Evolutionary conservation across 768 basidiomycete genomes (phyloP).

Genomic region (Polyporus arcularius): DNA sequence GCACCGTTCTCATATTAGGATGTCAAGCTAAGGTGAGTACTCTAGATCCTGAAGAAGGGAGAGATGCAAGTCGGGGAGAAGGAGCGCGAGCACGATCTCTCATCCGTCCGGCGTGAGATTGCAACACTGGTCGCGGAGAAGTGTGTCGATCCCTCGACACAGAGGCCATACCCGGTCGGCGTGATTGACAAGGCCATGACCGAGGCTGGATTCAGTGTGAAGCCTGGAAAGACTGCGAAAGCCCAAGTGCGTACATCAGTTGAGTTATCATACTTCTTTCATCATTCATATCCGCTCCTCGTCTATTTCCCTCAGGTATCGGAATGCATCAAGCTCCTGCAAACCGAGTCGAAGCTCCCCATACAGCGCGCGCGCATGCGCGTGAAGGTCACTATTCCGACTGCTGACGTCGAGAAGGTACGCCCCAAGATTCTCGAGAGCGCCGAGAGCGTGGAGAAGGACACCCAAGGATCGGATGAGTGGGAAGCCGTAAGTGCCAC

Average conservation of each 20-base stretch:
- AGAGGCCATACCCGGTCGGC: constrained; percentile 87
- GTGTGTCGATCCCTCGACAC: constrained; percentile 90
- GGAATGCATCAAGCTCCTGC: constrained; percentile 83
- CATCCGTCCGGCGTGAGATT: constrained; percentile 83
- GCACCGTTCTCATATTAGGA: background rate
- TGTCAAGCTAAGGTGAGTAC: background rate
- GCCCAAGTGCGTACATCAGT: constrained; percentile 63
- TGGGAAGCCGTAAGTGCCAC: constrained; percentile 80
- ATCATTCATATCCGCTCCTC: no score
- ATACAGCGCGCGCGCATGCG: constrained; percentile 95
- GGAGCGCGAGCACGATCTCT: constrained; percentile 89
- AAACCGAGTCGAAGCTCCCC: constrained; percentile 81
- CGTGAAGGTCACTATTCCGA: constrained; percentile 77
- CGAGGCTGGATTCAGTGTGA: constrained; percentile 91
- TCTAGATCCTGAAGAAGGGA: constrained; percentile 90
- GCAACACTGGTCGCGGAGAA: constrained; percentile 94
- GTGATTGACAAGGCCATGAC: constrained; percentile 99
- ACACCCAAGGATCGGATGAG: constrained; percentile 68
- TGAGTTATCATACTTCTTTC: no score
- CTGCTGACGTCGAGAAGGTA: constrained; percentile 61
- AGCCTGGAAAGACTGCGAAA: constrained; percentile 88
- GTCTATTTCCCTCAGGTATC: constrained; percentile 61
- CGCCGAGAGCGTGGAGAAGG: constrained; percentile 83
- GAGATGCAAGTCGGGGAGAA: constrained; percentile 97
- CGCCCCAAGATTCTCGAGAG: constrained; percentile 70